Conservation (phyloP, 495 filamentous ascomycete species). For the Annulohypoxylon moriforme region DNA sequence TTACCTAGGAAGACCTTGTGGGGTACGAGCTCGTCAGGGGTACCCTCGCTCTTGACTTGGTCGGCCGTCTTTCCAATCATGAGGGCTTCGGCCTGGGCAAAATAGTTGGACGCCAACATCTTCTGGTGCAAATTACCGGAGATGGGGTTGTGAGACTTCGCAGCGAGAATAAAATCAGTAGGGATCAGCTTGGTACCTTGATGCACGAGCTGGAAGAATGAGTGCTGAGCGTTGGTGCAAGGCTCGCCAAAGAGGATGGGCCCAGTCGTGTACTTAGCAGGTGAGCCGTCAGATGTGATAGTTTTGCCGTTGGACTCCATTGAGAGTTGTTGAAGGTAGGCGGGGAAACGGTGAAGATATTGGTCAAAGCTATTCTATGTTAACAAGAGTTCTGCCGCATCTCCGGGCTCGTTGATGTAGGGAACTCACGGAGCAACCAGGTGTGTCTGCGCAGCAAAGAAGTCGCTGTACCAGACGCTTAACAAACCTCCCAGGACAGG, state of each 20-base stretch:
- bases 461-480: conserved; percentile 98
- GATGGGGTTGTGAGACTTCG: conserved; percentile 95
- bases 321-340: conserved; percentile 97
- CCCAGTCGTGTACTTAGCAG: conserved; percentile 96
- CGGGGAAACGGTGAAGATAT: conserved; percentile 98
- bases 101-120: conserved; percentile 99
- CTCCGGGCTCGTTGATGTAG: not conserved
- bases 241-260: conserved; percentile 97
- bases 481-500: conserved; percentile 90
- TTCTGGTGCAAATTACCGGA: conserved; percentile 93
- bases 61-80: conserved; percentile 98
- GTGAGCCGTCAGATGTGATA: conserved; percentile 87
- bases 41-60: conserved; percentile 88
- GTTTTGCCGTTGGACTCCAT: conserved; percentile 99
- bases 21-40: conserved; percentile 83
- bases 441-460: conserved; percentile 97
- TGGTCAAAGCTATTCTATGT: conserved; percentile 80
- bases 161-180: conserved; percentile 95
- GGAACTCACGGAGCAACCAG: conserved; percentile 82
- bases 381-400: conserved; percentile 24
- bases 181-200: conserved; percentile 99
- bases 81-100: conserved; percentile 95
- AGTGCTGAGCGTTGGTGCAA: conserved; percentile 99
- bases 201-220: conserved; percentile 99
- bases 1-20: conserved; percentile 99